phyloP scores from a whole-genome alignment of 495 filamentous ascomycete genomes.

The Penicillium maclennaniae region DNA sequence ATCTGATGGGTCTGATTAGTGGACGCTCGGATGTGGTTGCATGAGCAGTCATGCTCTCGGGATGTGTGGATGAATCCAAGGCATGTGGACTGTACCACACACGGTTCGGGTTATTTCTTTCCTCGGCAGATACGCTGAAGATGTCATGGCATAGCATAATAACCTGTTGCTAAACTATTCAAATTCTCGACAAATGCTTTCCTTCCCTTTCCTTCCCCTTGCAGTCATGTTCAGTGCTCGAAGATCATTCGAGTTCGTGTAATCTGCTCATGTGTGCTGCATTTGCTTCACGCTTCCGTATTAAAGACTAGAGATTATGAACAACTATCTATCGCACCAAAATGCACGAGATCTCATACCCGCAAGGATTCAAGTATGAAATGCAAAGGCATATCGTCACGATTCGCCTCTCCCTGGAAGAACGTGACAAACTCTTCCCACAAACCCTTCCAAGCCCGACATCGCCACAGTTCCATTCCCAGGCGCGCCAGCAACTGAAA shows the following conservation, averaged over 20 bases:
- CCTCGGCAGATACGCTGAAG: not conserved
- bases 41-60: slow-evolving; percentile 1
- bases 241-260: not conserved
- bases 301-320: not conserved
- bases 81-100: not conserved
- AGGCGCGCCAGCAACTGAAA: slow-evolving; percentile 22
- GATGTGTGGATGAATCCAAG: not conserved
- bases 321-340: not conserved
- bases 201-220: not conserved
- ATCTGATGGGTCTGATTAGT: not conserved
- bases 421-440: slow-evolving; percentile 42
- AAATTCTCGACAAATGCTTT: not conserved
- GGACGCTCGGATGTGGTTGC: not conserved
- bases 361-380: not conserved
- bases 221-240: not conserved
- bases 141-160: not conserved
- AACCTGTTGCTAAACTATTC: not conserved
- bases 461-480: slow-evolving; percentile 2
- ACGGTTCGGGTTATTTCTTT: not conserved
- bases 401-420: slow-evolving; percentile 17
- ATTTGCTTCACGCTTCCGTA: not conserved
- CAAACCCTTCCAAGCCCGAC: slow-evolving; percentile 48
- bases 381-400: not conserved
- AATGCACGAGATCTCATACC: not conserved
- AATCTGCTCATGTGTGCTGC: not conserved